Evolutionary conservation across 2,329 filamentous ascomycete genomes (phyloP).

Genomic region (Mariannaea sp.): DNA sequence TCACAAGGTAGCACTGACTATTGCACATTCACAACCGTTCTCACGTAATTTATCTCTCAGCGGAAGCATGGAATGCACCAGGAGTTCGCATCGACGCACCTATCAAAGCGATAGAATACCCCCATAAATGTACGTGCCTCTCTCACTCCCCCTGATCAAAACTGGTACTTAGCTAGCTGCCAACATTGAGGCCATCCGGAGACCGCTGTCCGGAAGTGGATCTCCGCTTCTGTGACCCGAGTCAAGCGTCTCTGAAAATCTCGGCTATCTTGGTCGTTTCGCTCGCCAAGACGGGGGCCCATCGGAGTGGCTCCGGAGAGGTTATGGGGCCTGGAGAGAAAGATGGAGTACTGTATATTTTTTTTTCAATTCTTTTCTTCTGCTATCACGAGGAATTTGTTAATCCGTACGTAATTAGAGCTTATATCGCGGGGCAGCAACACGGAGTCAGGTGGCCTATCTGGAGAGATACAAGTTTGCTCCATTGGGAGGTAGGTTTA

Average conservation of each 20-base stretch:
- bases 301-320: neutral
- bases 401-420: too few relatives aligned
- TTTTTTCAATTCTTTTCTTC: too few relatives aligned
- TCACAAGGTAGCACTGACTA: neutral
- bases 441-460: neutral
- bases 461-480: neutral
- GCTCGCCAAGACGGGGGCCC: neutral
- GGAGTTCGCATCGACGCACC: constrained; percentile 10
- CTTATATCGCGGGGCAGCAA: neutral
- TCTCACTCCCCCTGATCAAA: too few relatives aligned
- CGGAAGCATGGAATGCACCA: too few relatives aligned
- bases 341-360: too few relatives aligned
- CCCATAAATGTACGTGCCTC: too few relatives aligned
- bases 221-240: neutral
- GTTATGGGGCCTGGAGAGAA: neutral
- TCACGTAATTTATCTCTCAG: too few relatives aligned
- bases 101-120: too few relatives aligned
- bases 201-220: neutral
- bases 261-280: neutral
- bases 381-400: too few relatives aligned
- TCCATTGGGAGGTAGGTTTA: neutral
- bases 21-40: too few relatives aligned
- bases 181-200: neutral
- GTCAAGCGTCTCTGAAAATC: neutral
- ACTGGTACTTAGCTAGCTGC: neutral